phyloP scores from a whole-genome alignment of 495 filamentous ascomycete genomes.

The Glarea lozoyensis region DNA sequence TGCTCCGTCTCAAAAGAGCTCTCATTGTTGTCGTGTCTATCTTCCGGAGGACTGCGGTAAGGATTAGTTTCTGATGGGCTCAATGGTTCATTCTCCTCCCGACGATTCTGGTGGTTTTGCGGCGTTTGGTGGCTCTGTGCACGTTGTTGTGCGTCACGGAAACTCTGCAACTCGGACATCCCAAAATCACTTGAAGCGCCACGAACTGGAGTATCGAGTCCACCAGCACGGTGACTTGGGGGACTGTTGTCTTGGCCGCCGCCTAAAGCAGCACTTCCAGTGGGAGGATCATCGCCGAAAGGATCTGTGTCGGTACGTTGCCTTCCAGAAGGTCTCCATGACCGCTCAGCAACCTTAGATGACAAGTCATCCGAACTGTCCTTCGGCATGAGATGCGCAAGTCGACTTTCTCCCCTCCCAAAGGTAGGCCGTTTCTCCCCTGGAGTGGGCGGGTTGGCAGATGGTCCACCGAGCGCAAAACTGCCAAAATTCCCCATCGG shows the following conservation, averaged over 20 bases:
- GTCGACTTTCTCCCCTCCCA: slow-evolving; percentile 68
- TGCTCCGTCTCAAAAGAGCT: slow-evolving; percentile 37
- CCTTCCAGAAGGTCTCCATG: slow-evolving; percentile 43
- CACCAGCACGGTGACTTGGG: slow-evolving; percentile 27
- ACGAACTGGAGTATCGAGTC: slow-evolving; percentile 50
- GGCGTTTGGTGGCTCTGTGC: slow-evolving; percentile 20
- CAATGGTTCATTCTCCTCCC: slow-evolving; percentile 52
- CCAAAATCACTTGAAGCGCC: slow-evolving; percentile 58
- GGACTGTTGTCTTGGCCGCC: slow-evolving; percentile 64
- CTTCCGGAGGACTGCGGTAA: slow-evolving; percentile 83
- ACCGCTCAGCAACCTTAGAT: slow-evolving; percentile 25
- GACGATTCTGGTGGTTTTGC: slow-evolving; percentile 43
- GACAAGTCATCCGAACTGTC: slow-evolving; percentile 58
- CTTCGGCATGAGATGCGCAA: slow-evolving; percentile 75
- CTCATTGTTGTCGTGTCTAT: slow-evolving; percentile 58
- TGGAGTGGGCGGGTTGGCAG: slow-evolving; percentile 36
- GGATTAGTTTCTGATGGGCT: slow-evolving; percentile 97
- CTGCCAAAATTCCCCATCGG: slow-evolving; percentile 83
- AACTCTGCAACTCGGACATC: slow-evolving; percentile 69
- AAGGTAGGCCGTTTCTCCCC: slow-evolving; percentile 62
- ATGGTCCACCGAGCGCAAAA: slow-evolving; percentile 47
- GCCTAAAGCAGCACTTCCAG: slow-evolving; percentile 72
- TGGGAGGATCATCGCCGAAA: slow-evolving; percentile 52
- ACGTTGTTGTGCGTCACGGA: slow-evolving; percentile 47
- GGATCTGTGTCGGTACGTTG: slow-evolving; percentile 75